Evolutionary conservation across 805 yeast genomes (phyloP).

Genomic region (Candida khao-thaluensis): DNA sequence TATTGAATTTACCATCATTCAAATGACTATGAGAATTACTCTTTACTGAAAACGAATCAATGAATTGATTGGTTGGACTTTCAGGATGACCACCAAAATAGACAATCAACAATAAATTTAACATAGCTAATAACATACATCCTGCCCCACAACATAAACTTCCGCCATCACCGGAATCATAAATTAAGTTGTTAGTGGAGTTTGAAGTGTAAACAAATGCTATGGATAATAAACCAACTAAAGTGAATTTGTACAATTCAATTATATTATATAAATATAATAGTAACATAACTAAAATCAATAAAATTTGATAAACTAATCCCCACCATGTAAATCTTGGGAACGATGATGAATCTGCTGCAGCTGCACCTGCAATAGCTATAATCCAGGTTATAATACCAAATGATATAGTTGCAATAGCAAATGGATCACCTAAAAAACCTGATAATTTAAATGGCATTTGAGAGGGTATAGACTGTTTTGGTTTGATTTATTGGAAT

Average conservation of each 20-base stretch:
- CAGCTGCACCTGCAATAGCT: slow-evolving; percentile 81
- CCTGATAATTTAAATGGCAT: slow-evolving; percentile 47
- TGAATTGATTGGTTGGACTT: slow-evolving; percentile 79
- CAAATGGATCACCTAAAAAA: slow-evolving; percentile 81
- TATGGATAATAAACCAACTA: slow-evolving; percentile 58
- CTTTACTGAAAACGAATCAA: slow-evolving; percentile 75
- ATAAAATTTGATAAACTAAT: slow-evolving; percentile 68
- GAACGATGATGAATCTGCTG: slow-evolving; percentile 38
- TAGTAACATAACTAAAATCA: slow-evolving; percentile 50
- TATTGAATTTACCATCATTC: slow-evolving; percentile 18
- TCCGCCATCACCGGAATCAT: slow-evolving; percentile 55
- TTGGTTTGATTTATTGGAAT: neutral
- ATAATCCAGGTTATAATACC: slow-evolving; percentile 81
- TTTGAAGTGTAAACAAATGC: slow-evolving; percentile 86
- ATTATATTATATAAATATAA: slow-evolving; percentile 61
- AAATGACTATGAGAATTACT: slow-evolving; percentile 41
- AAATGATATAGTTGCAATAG: slow-evolving; percentile 74
- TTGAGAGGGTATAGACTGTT: neutral
- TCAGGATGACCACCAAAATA: slow-evolving; percentile 90
- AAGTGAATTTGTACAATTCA: slow-evolving; percentile 63
- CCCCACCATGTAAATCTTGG: slow-evolving; percentile 98
- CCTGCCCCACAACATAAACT: slow-evolving; percentile 92
- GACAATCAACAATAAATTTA: slow-evolving; percentile 81
- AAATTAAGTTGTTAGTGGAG: slow-evolving; percentile 76
- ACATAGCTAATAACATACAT: slow-evolving; percentile 74